A percentile compares a stretch with the other conserved stretches of the same genome.
Evolutionary conservation across 192 early-diverging fungal species (phyloP).

Genomic region (Tieghemiomyces parasiticus): DNA sequence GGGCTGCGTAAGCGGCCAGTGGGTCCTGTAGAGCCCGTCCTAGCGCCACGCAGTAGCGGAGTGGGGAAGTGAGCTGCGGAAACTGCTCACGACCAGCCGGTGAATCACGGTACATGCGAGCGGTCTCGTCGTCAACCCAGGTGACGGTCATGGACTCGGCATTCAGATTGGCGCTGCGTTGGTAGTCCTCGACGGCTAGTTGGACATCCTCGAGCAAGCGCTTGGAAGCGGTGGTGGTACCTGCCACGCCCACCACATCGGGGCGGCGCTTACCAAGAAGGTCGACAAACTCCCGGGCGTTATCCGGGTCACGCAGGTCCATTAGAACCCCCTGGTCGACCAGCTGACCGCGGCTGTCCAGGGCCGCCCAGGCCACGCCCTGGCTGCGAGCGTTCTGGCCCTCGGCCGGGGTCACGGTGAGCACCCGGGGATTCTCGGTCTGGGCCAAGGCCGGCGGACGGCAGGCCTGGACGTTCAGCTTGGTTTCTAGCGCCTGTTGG

Average conservation of each 20-base stretch:
- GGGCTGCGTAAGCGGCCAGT: constrained; percentile 56
- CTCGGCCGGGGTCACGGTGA: constrained; percentile 19
- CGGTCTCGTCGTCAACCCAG: constrained; percentile 78
- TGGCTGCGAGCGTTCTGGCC: constrained; percentile 24
- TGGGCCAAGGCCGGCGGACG: constrained; percentile 3
- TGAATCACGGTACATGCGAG: constrained; percentile 70
- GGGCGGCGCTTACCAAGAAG: constrained; percentile 43
- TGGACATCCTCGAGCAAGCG: constrained; percentile 54
- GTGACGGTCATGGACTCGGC: constrained; percentile 43
- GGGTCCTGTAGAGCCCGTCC: constrained; percentile 78
- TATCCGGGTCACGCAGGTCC: constrained; percentile 28
- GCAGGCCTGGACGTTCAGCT: constrained; percentile 23
- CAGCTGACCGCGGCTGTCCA: constrained; percentile 64
- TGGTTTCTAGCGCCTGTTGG: constrained; percentile 41
- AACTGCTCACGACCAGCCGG: constrained; percentile 54
- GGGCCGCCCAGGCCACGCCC: constrained; percentile 49
- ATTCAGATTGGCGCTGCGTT: constrained; percentile 20
- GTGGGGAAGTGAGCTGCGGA: constrained; percentile 43
- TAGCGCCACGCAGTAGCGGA: constrained; percentile 77
- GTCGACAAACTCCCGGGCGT: constrained; percentile 30
- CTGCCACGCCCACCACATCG: constrained; percentile 70
- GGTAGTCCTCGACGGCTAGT: constrained; percentile 33
- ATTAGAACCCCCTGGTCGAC: constrained; percentile 47
- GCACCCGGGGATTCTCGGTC: constrained; percentile 18
- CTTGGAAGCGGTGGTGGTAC: constrained; percentile 58